Percentiles rank a stretch among this genome's conserved stretches.
These are phyloP conservation scores for Entelexis paramagnoliae DNA, from an alignment of 1,139 yeast genomes.

Conservation along the genomic window DNA sequence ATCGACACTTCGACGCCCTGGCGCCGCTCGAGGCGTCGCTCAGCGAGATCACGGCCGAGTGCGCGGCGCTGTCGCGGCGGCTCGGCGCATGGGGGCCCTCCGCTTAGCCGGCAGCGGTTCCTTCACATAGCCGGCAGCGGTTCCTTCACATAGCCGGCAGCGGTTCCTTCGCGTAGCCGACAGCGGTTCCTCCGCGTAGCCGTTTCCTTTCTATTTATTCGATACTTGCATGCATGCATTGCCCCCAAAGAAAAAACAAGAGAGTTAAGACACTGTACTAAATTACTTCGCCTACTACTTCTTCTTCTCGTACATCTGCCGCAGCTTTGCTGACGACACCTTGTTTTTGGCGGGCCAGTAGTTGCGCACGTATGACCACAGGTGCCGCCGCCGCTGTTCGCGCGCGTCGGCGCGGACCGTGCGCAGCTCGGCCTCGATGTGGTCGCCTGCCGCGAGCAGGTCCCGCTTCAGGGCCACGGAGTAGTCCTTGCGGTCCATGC, in stretches of 20 bases:
- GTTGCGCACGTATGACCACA: conserved; percentile 84
- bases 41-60: conserved; percentile 47
- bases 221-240: too few relatives aligned
- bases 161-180: too few relatives aligned
- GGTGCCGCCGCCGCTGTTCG: conserved; percentile 47
- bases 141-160: too few relatives aligned
- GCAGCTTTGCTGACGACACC: conserved; percentile 62
- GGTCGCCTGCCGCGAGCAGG: conserved; percentile 68
- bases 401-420: conserved; percentile 28
- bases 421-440: conserved; percentile 37
- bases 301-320: conserved; percentile 65
- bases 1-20: conserved; percentile 69
- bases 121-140: too few relatives aligned
- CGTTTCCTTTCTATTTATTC: background rate
- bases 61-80: conserved; percentile 40
- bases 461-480: conserved; percentile 65
- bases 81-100: conserved; percentile 39
- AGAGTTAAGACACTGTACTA: too few relatives aligned
- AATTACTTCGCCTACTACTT: conserved; percentile 3
- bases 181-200: too few relatives aligned
- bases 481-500: conserved; percentile 79
- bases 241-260: too few relatives aligned
- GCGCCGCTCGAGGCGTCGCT: conserved; percentile 49
- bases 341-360: conserved; percentile 74
- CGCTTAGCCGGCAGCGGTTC: too few relatives aligned